These are phyloP conservation scores for Syncephalastrum monosporum DNA, from an alignment of 371 early-diverging fungal species.

Conservation along the genomic window DNA sequence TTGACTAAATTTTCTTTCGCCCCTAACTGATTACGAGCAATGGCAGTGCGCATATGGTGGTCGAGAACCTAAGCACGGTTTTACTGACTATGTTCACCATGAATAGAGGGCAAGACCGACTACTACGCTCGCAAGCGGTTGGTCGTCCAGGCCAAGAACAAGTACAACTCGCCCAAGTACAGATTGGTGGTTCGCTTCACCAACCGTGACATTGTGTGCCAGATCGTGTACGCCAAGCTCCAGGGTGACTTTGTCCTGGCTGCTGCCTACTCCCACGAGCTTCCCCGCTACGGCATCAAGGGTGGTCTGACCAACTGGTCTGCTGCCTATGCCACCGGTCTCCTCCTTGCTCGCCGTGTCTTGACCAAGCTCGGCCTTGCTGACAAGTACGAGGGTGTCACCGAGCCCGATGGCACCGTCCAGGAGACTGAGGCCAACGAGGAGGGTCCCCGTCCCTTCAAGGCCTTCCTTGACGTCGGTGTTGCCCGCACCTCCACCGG, in stretches of 20 bases:
- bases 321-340: constrained; percentile 99
- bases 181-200: constrained; percentile 99
- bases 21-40: constrained; percentile 77
- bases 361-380: constrained; percentile 95
- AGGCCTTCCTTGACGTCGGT: constrained; percentile 99
- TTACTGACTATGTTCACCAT: constrained; percentile 1
- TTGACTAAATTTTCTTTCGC: constrained; percentile 76
- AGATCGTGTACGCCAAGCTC: constrained; percentile 98
- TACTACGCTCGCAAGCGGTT: constrained; percentile 99
- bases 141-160: constrained; percentile 98
- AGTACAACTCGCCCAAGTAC: constrained; percentile 99
- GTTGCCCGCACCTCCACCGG: constrained; percentile 99
- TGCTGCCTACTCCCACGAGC: constrained; percentile 99
- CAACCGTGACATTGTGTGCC: constrained; percentile 97
- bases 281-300: constrained; percentile 97
- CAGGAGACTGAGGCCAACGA: constrained; percentile 90
- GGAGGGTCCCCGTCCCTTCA: constrained; percentile 98
- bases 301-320: constrained; percentile 99
- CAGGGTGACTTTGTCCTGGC: constrained; percentile 98
- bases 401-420: constrained; percentile 92
- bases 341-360: constrained; percentile 96
- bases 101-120: constrained; percentile 99
- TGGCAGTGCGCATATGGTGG: constrained; percentile 6
- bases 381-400: constrained; percentile 95
- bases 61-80: background rate